These are phyloP conservation scores for Talaromyces sp. DNA, from an alignment of 2,329 filamentous ascomycete genomes.

Conservation along the genomic window DNA sequence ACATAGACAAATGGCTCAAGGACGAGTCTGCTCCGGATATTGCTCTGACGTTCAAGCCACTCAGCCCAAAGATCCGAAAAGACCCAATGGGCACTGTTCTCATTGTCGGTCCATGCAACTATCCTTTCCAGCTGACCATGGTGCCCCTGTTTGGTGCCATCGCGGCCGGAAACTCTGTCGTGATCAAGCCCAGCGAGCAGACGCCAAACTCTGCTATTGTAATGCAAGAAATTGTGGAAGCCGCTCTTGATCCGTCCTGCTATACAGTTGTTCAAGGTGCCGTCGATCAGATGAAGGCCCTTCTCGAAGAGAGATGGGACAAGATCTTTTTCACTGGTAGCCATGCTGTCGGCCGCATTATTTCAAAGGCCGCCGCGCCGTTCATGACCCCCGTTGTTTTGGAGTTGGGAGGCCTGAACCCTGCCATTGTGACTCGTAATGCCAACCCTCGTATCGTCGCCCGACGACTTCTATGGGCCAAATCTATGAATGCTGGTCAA, in stretches of 20 bases:
- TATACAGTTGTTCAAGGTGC: slow-evolving; percentile 77
- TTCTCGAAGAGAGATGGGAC: slow-evolving; percentile 88
- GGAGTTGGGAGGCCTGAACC: slow-evolving; percentile 88
- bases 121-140: slow-evolving; percentile 75
- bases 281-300: slow-evolving; percentile 69
- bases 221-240: slow-evolving; percentile 70
- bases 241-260: slow-evolving; percentile 67
- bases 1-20: slow-evolving; percentile 74
- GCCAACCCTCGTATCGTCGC: slow-evolving; percentile 76
- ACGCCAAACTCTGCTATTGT: slow-evolving; percentile 71
- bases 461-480: slow-evolving; percentile 80
- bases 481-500: slow-evolving; percentile 80
- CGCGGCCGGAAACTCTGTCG: slow-evolving; percentile 79
- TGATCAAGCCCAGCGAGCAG: slow-evolving; percentile 86
- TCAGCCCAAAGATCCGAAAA: slow-evolving; percentile 73
- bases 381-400: slow-evolving; percentile 81
- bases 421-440: slow-evolving; percentile 81
- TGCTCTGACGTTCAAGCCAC: slow-evolving; percentile 58
- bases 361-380: slow-evolving; percentile 82
- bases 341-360: slow-evolving; percentile 71
- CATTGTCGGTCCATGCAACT: slow-evolving; percentile 92
- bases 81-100: slow-evolving; percentile 80
- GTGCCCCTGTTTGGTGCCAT: slow-evolving; percentile 83
- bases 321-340: slow-evolving; percentile 97
- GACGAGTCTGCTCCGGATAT: slow-evolving; percentile 73